phyloP scores from a whole-genome alignment of 345 rosid species.

The Punica granatum region DNA sequence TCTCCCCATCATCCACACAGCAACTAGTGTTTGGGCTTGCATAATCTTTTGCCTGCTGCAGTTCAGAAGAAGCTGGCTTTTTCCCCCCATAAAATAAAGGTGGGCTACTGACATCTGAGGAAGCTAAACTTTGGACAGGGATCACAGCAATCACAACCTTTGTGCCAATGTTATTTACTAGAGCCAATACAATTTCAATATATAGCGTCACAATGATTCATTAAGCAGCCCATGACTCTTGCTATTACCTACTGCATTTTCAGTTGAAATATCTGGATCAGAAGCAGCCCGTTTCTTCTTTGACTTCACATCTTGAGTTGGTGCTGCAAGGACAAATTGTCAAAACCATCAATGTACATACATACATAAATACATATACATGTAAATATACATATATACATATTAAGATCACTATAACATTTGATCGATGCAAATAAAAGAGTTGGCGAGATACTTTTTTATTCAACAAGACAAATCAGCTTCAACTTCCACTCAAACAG shows the following conservation, averaged over 20 bases:
- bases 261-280: conserved; percentile 22
- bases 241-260: conserved; percentile 8
- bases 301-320: conserved; percentile 17
- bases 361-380: neutral
- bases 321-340: neutral
- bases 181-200: neutral
- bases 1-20: neutral
- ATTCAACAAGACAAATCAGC: neutral
- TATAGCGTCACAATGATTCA: neutral
- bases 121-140: neutral
- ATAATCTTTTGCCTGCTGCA: neutral
- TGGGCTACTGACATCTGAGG: neutral
- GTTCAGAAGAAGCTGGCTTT: neutral
- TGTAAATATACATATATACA: too few species aligned
- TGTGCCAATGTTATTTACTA: neutral
- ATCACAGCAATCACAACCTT: neutral
- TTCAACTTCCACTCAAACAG: neutral
- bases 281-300: conserved; percentile 35
- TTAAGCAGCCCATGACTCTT: conserved; percentile 15
- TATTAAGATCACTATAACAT: too few species aligned
- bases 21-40: neutral
- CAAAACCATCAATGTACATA: neutral
- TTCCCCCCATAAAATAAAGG: neutral
- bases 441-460: too few species aligned
- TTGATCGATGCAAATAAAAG: too few species aligned